Percentiles rank a stretch among this genome's conserved stretches.
Conservation (phyloP, 2,329 filamentous ascomycete species). For the Pseudocercospora fuligena region DNA sequence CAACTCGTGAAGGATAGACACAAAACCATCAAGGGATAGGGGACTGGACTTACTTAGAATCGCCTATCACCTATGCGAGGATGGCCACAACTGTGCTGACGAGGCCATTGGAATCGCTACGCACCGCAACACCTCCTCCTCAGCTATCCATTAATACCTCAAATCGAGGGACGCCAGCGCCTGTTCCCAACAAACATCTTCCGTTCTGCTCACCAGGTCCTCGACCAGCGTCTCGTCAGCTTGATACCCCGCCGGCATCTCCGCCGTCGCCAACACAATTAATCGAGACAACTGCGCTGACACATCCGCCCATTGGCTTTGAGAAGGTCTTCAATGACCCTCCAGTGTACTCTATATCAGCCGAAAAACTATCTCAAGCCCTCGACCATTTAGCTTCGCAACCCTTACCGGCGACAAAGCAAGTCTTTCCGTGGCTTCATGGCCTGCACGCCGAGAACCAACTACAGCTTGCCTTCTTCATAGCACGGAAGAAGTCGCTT, state of each 20-base stretch:
- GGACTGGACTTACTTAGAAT: background rate
- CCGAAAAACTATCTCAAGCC: constrained; percentile 70
- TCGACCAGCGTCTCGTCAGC: constrained; percentile 55
- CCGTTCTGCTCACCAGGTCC: constrained; percentile 87
- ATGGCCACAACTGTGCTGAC: constrained; percentile 48
- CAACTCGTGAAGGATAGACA: background rate
- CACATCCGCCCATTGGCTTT: constrained; percentile 74
- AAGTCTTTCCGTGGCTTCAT: constrained; percentile 95
- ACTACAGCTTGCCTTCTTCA: constrained; percentile 88
- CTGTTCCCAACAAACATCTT: constrained; percentile 84
- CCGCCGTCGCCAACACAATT: constrained; percentile 63
- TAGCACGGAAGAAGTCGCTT: constrained; percentile 72
- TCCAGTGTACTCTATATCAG: constrained; percentile 74
- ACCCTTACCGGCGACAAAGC: constrained; percentile 79
- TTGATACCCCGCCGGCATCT: constrained; percentile 59
- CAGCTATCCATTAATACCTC: constrained; percentile 64
- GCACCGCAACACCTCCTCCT: constrained; percentile 54
- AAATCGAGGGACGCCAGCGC: constrained; percentile 61
- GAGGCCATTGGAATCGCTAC: constrained; percentile 38
- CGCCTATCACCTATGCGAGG: constrained; percentile 21
- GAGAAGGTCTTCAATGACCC: constrained; percentile 60
- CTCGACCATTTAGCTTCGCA: constrained; percentile 77
- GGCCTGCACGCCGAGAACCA: constrained; percentile 88
- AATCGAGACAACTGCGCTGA: constrained; percentile 67
- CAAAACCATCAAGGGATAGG: background rate